These are phyloP conservation scores for Pseudocercospora vitis DNA, from an alignment of 2,329 filamentous ascomycete species.

Conservation along the genomic window DNA sequence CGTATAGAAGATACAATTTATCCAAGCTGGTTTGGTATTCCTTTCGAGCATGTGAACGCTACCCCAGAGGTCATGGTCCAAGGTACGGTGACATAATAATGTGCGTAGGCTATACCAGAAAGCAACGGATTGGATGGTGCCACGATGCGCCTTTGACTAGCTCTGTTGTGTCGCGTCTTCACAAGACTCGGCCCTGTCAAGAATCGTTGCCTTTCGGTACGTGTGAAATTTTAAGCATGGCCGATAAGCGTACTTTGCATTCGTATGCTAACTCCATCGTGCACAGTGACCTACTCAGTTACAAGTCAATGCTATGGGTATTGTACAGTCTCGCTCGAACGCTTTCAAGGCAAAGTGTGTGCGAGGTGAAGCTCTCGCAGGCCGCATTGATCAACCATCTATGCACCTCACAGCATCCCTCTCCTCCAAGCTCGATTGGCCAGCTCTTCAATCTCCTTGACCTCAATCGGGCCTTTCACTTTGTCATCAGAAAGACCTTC, in stretches of 20 bases:
- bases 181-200: too few relatives aligned
- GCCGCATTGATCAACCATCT: background rate
- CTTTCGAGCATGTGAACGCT: constrained; percentile 2
- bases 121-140: background rate
- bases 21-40: background rate
- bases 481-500: constrained; percentile 76
- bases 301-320: background rate
- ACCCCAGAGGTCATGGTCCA: background rate
- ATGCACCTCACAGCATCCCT: constrained; percentile 69
- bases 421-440: constrained; percentile 84
- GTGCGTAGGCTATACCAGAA: background rate
- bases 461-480: constrained; percentile 73
- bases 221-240: too few relatives aligned
- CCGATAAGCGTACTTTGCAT: too few relatives aligned
- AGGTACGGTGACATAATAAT: constrained; percentile 1
- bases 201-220: too few relatives aligned
- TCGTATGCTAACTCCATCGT: too few relatives aligned
- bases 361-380: background rate
- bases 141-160: background rate
- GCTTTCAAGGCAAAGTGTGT: too few relatives aligned
- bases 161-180: background rate
- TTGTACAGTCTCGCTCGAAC: constrained; percentile 18
- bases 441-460: constrained; percentile 75
- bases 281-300: too few relatives aligned
- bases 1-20: too few relatives aligned